Base-by-base conservation (phyloP, 2,329 filamentous ascomycete genomes). In the Exophiala sideris region DNA sequence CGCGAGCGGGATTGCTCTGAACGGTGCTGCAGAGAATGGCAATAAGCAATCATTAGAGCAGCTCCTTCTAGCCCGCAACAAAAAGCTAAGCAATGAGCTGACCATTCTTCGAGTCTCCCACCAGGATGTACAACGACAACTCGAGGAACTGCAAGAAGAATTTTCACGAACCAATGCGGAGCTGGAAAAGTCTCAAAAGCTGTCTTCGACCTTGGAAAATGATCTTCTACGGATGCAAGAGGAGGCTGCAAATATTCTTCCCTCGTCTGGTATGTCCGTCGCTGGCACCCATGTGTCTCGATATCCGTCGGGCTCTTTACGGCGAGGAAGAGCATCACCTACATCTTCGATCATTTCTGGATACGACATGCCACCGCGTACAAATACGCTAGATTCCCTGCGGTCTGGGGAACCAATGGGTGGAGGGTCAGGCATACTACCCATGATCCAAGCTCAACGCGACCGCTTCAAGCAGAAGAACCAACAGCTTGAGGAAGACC, bases 391-490 rank as follows among this genome's bases (percentile, higher is more conserved):
- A 61, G 82, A 85, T 36, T 74, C 80, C 5, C 73, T 86, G 20
- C 79, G 83, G 32, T 80, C 79, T 2, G 88, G 90, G 44, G 82
- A 85, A 58, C 78, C 85, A 7, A 79, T 86, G 51, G 88, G 87
- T 32, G 82, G 88, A 50, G 89, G 89, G 2, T 89, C 89, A 0
- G 90, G 91, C 10, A 96, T 99, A 60, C 77, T 99, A 20, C 95
- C 94, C 33, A 99, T 99, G 95, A 88, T 99, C 48, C 96, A 94
- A 33, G 94, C 95, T 1, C 95, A 99, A 73, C 87, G 94, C 58
- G 94, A 99, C 73, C 89, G 94, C 48, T 99, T 97, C 82, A 97
- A 96, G 79, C 90, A 95, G 77, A 89, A 91, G 67, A 97, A 96
- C 62, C 76, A 84, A 0, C 88, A 99, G 69, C 82, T 99, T 18